These are phyloP conservation scores for Thielaviopsis punctulata DNA, from an alignment of 2,329 filamentous ascomycete genomes.

Conservation along the genomic window DNA sequence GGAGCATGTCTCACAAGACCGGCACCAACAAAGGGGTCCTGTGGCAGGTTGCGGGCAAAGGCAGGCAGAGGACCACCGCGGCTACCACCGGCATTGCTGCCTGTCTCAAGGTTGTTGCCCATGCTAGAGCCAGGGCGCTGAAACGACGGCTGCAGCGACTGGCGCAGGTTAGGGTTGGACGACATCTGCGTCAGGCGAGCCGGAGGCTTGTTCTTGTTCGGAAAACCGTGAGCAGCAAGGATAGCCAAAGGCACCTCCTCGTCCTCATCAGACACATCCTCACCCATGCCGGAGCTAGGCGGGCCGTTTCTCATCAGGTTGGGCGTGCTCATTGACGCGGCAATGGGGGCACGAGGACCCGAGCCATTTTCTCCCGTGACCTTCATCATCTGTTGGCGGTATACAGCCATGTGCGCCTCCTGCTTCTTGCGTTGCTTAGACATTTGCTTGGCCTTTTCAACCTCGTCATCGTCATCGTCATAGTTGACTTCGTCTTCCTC, in stretches of 20 bases:
- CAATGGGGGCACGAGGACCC: conserved; percentile 34
- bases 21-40: conserved; percentile 71
- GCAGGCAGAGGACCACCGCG: conserved; percentile 44
- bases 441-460: conserved; percentile 54
- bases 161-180: conserved; percentile 56
- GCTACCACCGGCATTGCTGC: conserved; percentile 13
- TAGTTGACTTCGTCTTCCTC: conserved; percentile 49
- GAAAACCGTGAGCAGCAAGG: conserved; percentile 76
- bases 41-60: conserved; percentile 67
- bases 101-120: conserved; percentile 1
- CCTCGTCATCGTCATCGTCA: conserved; percentile 62
- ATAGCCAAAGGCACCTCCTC: conserved; percentile 80
- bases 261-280: conserved; percentile 56
- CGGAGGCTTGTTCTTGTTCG: conserved; percentile 58
- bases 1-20: conserved; percentile 54
- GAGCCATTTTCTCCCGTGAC: conserved; percentile 44
- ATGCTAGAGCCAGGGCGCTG: conserved; percentile 36
- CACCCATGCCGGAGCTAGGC: conserved; percentile 21
- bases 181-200: conserved; percentile 44
- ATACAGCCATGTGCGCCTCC: conserved; percentile 76
- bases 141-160: conserved; percentile 22
- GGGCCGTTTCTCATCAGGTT: conserved; percentile 26
- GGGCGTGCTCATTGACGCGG: conserved; percentile 44
- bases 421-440: conserved; percentile 70
- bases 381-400: conserved; percentile 94